Conservation (phyloP, 1,284 basidiomycete species). For the Phenoliferia sp. region DNA sequence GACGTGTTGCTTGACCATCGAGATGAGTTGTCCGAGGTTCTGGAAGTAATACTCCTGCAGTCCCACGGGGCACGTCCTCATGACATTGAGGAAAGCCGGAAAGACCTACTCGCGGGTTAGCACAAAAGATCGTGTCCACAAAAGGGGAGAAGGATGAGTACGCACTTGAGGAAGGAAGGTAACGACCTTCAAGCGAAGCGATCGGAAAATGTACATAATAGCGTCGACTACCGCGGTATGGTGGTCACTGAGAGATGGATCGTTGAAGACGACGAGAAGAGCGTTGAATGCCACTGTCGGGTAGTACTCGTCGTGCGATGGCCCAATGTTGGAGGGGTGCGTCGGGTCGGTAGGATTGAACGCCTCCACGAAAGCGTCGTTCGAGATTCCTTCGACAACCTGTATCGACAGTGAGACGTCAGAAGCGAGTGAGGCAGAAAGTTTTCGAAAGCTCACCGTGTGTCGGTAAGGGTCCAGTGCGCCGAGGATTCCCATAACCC, state of each 20-base stretch:
- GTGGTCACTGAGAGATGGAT: slow-evolving; percentile 75
- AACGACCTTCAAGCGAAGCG: slow-evolving; percentile 93
- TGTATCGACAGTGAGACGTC: too few species aligned
- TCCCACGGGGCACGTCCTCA: slow-evolving; percentile 68
- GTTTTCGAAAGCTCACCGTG: slow-evolving; percentile 54
- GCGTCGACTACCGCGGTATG: slow-evolving; percentile 91
- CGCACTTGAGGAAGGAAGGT: slow-evolving; percentile 86
- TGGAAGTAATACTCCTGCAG: slow-evolving; percentile 93
- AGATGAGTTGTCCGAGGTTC: slow-evolving; percentile 90
- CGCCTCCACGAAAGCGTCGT: slow-evolving; percentile 31
- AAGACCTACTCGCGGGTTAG: slow-evolving; percentile 65
- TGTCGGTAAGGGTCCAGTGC: slow-evolving; percentile 96
- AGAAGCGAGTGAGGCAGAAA: neutral
- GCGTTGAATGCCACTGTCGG: slow-evolving; percentile 93
- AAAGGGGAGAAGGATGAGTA: slow-evolving; percentile 12
- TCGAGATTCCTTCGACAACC: slow-evolving; percentile 32
- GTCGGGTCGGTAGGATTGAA: slow-evolving; percentile 53
- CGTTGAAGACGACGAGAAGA: slow-evolving; percentile 81
- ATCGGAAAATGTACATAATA: slow-evolving; percentile 99
- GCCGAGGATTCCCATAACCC: slow-evolving; percentile 92
- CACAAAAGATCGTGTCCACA: neutral
- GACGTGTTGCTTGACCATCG: slow-evolving; percentile 97
- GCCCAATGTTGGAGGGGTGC: slow-evolving; percentile 50
- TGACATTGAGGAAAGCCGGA: slow-evolving; percentile 88
- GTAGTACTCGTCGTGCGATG: slow-evolving; percentile 81